Evolutionary conservation across 1,284 basidiomycete genomes (phyloP), one percentile per base, ranked within the genome.

Genomic region (Somion occarium): DNA sequence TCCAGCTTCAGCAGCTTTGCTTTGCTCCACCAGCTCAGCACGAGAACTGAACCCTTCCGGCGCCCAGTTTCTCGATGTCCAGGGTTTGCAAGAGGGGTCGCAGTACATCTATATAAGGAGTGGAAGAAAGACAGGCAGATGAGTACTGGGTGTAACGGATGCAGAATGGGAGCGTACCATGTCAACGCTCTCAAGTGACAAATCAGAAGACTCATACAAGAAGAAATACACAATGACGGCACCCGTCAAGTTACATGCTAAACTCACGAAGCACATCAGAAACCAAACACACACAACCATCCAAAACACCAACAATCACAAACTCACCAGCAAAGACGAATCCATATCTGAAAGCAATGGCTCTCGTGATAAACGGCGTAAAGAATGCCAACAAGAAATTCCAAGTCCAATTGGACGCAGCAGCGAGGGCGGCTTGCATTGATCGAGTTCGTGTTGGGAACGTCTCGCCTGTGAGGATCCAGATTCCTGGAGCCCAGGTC

Each of bases 321-420:
- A n/a, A 59, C 69, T 42, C 50, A 76, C 81, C 76, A 4, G 83
- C 82, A 61, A 89, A 89, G 44, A 91, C 74, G 64, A 83, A 91
- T 1, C 88, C 88, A 64, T 88, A 91, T 27, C 74, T 69, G 67
- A 80, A 89, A 3, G 70, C 43, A 61, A 88, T 88, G 3, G 72
- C 68, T 27, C 61, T 64, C 3, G 68, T 69, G 59, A 87, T 85
- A 66, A 85, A 84, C 1, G 83, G 83, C 13, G 83, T 85, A 70
- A 89, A 88, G 76, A 88, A 89, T 1, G 81, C 82, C 53, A 90
- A 70, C 49, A 88, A 70, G 74, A 91, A 90, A 66, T 88, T 89
- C 79, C 79, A 85, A 3, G 79, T 66, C 85, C 84, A 85, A 70
- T 84, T 85, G 39, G 74, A 73, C 0, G 83, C 76, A 0, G 87